Evolutionary conservation across 2,329 filamentous ascomycete genomes (phyloP), one percentile per base, ranked within the genome.

Genomic region (Dissoconium aciculare): DNA sequence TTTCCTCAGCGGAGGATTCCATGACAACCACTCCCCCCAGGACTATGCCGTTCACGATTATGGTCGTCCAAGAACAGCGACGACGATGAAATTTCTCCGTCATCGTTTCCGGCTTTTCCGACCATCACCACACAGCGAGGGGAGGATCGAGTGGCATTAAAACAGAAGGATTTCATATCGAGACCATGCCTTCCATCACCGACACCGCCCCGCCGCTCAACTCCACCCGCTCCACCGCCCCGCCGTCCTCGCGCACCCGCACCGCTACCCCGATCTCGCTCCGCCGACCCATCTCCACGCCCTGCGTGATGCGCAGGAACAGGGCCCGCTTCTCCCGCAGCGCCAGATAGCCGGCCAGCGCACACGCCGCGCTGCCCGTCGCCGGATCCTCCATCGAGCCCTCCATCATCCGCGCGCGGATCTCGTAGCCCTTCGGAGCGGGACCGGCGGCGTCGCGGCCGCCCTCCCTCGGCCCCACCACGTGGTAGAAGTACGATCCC

Each of bases 321-420:
- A 47, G 41, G 52, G 48, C 30, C 26, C 12, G 43, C 47, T 17
- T 47, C 39, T 17, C 46, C 27, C 53, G 51, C 37, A 65, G 37
- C n/a, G 60, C 57, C 24, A 62, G 45, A 38, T 62, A 61, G 17
- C 53, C 56, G 5, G 53, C 53, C 32, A 67, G 42, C 17, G 55
- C 60, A 38, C 60, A 62, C 27, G 62, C 61, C n/a, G 61, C 63
- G 35, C 58, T 62, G 4, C 64, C 64, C 4, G 63, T 67, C 2
- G 62, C 64, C 5, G 64, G 56, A 45, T 67, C 63, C 42, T 69
- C 64, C 4, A 42, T 12, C 3, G 45, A 40, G 1, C 56, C 57
- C 37, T 58, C 55, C 23, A 79, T 61, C 71, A 81, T 74, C 28
- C 77, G 62, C 6, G 74, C 66, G 30, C 70, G 60, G 13, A 79